phyloP scores from a whole-genome alignment of 768 basidiomycete genomes.

The Mycena filopes region DNA sequence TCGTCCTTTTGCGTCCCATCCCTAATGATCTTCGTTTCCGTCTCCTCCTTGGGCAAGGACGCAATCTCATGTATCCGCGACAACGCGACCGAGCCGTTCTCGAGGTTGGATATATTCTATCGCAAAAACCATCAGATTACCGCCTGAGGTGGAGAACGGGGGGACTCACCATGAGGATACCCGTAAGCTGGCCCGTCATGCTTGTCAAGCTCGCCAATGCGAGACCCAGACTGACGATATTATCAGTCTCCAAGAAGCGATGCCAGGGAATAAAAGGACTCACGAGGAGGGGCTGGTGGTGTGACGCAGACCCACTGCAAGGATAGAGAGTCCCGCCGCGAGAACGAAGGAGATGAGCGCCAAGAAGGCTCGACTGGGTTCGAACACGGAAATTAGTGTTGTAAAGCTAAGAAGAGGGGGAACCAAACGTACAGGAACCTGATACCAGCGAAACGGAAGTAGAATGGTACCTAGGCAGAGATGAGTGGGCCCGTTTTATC shows the following conservation, averaged over 20 bases:
- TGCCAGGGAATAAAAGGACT: neutral
- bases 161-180: conserved; percentile 3
- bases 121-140: neutral
- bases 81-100: conserved; percentile 25
- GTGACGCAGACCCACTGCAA: conserved; percentile 12
- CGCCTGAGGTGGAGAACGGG: neutral
- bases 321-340: conserved; percentile 2
- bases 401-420: no score
- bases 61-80: conserved; percentile 31
- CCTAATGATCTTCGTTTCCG: neutral
- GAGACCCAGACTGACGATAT: conserved; percentile 11
- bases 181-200: conserved; percentile 11
- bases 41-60: conserved; percentile 22
- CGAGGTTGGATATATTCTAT: conserved; percentile 19
- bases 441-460: neutral
- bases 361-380: conserved; percentile 8
- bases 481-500: no score
- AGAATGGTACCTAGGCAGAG: neutral
- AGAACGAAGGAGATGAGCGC: conserved; percentile 11
- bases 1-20: neutral
- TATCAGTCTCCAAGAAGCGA: no score
- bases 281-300: conserved; percentile 6
- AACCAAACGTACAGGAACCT: neutral
- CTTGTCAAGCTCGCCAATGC: conserved; percentile 17
- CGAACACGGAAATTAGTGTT: neutral